Conservation (phyloP, 2,329 filamentous ascomycete genomes). For the Phialemonium atrogriseum region DNA sequence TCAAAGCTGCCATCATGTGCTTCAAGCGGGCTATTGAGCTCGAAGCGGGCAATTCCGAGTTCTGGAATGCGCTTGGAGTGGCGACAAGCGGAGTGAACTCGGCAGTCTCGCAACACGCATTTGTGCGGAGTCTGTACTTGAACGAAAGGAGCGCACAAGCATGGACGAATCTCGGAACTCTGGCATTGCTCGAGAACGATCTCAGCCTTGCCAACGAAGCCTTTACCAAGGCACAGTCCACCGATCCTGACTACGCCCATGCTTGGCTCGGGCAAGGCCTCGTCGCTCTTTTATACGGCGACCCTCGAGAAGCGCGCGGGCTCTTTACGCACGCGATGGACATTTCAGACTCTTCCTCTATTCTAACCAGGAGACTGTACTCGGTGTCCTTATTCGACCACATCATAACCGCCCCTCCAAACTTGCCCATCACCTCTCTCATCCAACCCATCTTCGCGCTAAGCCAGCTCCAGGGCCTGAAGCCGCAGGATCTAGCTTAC, state of each 20-base stretch:
- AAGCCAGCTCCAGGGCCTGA: conserved; percentile 67
- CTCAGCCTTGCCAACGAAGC: conserved; percentile 78
- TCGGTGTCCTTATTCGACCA: conserved; percentile 76
- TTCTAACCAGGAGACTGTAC: conserved; percentile 71
- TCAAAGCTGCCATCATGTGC: conserved; percentile 75
- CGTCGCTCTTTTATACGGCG: conserved; percentile 68
- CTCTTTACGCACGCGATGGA: conserved; percentile 94
- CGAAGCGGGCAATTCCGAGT: conserved; percentile 87
- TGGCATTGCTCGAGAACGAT: conserved; percentile 81
- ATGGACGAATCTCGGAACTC: conserved; percentile 85
- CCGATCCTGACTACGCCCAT: conserved; percentile 86
- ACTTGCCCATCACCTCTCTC: conserved; percentile 49
- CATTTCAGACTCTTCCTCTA: conserved; percentile 70
- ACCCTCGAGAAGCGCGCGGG: conserved; percentile 67
- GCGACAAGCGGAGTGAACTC: conserved; percentile 81
- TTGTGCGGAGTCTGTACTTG: conserved; percentile 84
- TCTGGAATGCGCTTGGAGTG: conserved; percentile 94
- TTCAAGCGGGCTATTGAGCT: conserved; percentile 96
- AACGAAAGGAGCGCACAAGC: conserved; percentile 78
- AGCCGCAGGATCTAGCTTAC: conserved; percentile 61
- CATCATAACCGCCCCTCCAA: conserved; percentile 50
- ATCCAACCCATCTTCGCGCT: conserved; percentile 86
- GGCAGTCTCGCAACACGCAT: conserved; percentile 83
- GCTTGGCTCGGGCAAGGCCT: conserved; percentile 93
- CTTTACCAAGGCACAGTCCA: conserved; percentile 85